phyloP scores from a whole-genome alignment of 768 basidiomycete genomes.

The Leccinellum luteum region DNA sequence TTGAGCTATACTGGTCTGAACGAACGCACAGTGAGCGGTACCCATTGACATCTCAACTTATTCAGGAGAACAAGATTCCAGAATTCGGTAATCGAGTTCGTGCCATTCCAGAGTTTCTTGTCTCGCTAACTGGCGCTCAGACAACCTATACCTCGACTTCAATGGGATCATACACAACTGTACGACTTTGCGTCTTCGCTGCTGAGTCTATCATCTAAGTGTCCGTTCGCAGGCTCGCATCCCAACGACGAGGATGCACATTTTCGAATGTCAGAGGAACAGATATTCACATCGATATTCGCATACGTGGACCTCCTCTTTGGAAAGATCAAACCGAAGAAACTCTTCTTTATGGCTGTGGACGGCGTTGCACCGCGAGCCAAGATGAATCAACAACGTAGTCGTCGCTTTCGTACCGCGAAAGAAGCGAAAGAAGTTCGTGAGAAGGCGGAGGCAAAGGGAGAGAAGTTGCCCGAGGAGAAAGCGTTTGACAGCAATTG shows the following conservation, averaged over 20 bases:
- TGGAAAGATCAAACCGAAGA: conserved; percentile 95
- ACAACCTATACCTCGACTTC: conserved; percentile 92
- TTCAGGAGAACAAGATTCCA: conserved; percentile 97
- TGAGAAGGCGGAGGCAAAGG: conserved; percentile 84
- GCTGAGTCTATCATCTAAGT: neutral
- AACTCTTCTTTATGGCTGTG: conserved; percentile 97
- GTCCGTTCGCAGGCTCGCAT: conserved; percentile 65
- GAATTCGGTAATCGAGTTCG: conserved; percentile 73
- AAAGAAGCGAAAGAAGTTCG: conserved; percentile 86
- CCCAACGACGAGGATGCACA: conserved; percentile 96
- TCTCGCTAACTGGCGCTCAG: conserved; percentile 37
- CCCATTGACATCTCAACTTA: conserved; percentile 95
- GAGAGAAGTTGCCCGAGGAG: conserved; percentile 88
- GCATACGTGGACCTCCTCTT: conserved; percentile 96
- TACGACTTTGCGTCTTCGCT: conserved; percentile 5
- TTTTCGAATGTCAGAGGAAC: conserved; percentile 93
- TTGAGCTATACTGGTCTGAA: conserved; percentile 7
- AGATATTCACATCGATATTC: conserved; percentile 97
- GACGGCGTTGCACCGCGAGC: conserved; percentile 97
- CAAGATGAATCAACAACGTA: conserved; percentile 99
- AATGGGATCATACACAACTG: conserved; percentile 92
- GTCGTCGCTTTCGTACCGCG: conserved; percentile 89
- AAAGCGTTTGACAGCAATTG: conserved; percentile 99
- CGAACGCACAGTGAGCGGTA: conserved; percentile 76
- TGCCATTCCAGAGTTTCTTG: neutral